Percentiles rank a stretch among this genome's conserved stretches.
These are phyloP conservation scores for Hypoxylon cercidicola DNA, from an alignment of 495 filamentous ascomycete species.

Conservation along the genomic window DNA sequence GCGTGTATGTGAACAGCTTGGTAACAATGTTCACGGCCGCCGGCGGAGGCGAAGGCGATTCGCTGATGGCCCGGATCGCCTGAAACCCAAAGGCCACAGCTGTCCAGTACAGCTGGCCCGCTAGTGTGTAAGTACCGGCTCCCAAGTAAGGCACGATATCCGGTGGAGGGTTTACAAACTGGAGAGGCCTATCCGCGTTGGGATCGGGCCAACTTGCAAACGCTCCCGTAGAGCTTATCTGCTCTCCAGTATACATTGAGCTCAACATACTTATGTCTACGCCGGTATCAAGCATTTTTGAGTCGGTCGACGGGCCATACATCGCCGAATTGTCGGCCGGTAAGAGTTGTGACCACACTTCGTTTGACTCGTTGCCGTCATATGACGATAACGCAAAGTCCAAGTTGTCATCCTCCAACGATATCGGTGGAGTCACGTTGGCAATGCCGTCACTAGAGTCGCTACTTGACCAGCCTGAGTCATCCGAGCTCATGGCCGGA, in stretches of 20 bases:
- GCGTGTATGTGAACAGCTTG: slow-evolving; percentile 18
- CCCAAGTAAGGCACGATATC: slow-evolving; percentile 36
- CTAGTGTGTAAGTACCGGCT: slow-evolving; percentile 20
- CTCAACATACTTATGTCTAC: background rate
- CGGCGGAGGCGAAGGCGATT: slow-evolving; percentile 25
- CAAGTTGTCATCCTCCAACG: background rate
- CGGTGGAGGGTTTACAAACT: slow-evolving; percentile 21
- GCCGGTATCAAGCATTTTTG: slow-evolving; percentile 7
- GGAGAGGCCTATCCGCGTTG: slow-evolving; percentile 32
- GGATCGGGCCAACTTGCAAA: slow-evolving; percentile 18
- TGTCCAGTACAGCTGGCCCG: slow-evolving; percentile 33
- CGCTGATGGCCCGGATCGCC: slow-evolving; percentile 17
- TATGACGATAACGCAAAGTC: slow-evolving; percentile 4
- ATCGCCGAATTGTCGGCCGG: background rate
- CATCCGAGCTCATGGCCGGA: slow-evolving; percentile 1
- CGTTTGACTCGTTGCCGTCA: background rate
- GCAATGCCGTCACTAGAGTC: slow-evolving; percentile 8
- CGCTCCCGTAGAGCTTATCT: background rate
- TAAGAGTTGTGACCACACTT: slow-evolving; percentile 18
- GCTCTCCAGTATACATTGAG: background rate
- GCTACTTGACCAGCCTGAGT: slow-evolving; percentile 20
- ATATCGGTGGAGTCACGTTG: background rate
- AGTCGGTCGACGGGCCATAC: background rate
- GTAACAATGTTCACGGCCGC: slow-evolving; percentile 19
- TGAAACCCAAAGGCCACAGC: slow-evolving; percentile 34